Base-by-base conservation (phyloP, 768 basidiomycete species). In the Boletus rubropictus region DNA sequence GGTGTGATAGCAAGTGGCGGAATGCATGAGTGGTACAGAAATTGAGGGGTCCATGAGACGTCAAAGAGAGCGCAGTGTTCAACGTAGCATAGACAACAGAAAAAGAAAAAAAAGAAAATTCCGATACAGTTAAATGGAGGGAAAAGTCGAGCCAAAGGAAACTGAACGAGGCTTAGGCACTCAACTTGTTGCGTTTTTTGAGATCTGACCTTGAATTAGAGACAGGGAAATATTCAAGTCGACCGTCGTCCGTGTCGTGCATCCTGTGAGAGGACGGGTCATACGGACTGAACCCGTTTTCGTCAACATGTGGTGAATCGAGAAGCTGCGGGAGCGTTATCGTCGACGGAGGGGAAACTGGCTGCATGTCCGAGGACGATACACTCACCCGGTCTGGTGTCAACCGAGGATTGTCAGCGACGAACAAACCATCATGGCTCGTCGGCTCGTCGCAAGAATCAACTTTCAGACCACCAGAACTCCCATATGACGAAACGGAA, bases 151-250 rank as follows among this genome's bases (percentile, higher is more conserved):
- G 45, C 31, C 25, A 25, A 36, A 29, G 27, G n/a, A 52, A 49
- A 55, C 20, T 15, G 22, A 39, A 50, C n/a, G 24, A 20, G 25
- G 31, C 44, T 66, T 54, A 66, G 38, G 25, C 49, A 50, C 64
- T 66, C 52, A 64, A 39, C 55, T 61, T 64, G 46, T 44, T 28
- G 32, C 50, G 50, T 34, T 59, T 66, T 60, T 66, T 62, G 18
- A 55, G 56, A 50, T 67, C 67, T 53, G 67, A 66, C 53, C 65
- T 62, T 46, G 65, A 66, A 50, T 66, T 51, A n/a, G 65, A 66
- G 24, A 66, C 65, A 4, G 62, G 65, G 4, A 66, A 66, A 61
- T 66, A 66, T 53, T 66, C 65, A 11, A 62, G 50, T 35, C 60
- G 57, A 21, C 54, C 56, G 39, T 64, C 58, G 1, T 66, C 58